Percentiles rank a stretch among this genome's conserved stretches.
These are phyloP conservation scores for Oropetium thomaeum DNA, from an alignment of 176 grass and related monocot genomes.

Conservation along the genomic window DNA sequence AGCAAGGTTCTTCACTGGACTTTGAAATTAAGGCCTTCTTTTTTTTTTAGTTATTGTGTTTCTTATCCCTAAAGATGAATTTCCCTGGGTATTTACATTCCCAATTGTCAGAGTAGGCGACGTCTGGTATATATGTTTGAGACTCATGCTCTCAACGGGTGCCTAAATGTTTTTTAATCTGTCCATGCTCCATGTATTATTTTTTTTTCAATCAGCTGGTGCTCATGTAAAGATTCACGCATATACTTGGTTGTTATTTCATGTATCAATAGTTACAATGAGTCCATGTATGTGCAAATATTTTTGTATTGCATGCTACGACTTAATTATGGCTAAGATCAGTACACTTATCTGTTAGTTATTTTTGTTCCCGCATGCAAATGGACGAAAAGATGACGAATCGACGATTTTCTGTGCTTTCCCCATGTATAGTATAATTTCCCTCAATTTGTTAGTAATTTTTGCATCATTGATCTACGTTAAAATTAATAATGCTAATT, in stretches of 20 bases:
- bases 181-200: not conserved
- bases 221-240: not conserved
- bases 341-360: too few relatives aligned
- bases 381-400: too few relatives aligned
- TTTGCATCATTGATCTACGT: not conserved
- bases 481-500: not conserved
- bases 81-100: not conserved
- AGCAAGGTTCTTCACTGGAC: not conserved
- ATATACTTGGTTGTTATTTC: constrained; percentile 26
- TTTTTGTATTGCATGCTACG: not conserved
- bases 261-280: constrained; percentile 13
- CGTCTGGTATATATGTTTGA: not conserved
- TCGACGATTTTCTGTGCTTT: not conserved
- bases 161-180: not conserved
- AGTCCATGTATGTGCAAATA: not conserved
- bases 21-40: not conserved
- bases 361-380: too few relatives aligned
- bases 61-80: not conserved
- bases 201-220: not conserved
- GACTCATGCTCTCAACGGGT: not conserved
- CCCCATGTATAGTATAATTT: not conserved
- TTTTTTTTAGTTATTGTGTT: not conserved
- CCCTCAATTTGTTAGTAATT: not conserved
- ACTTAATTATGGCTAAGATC: too few relatives aligned
- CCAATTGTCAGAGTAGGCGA: not conserved